Evolutionary conservation across 352 stramenopile species (phyloP), one percentile per base, ranked within the genome.

Genomic region (Phytopythium mirpurense): DNA sequence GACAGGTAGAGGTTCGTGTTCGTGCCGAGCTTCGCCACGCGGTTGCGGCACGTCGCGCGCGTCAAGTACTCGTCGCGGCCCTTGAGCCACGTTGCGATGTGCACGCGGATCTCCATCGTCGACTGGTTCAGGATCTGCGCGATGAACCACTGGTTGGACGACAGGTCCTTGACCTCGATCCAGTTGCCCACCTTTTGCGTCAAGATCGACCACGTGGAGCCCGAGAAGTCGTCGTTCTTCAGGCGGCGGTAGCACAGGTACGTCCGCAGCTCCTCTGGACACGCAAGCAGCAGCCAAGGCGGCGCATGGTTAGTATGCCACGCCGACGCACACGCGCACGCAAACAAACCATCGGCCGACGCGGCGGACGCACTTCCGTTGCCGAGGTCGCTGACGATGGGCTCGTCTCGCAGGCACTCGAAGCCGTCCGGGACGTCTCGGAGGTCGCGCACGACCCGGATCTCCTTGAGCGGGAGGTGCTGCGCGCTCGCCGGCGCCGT

Each of bases 111-210:
- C 62, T 93, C 79, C 11, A 69, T 72, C 3, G 66, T 44, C 34
- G 75, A 79, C 14, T 88, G 68, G 21, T 74, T 62, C 47, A 90
- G 55, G 52, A 95, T 88, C 63, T 93, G 83, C 10, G 63, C 83
- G 21, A 93, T 71, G 40, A 63, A 71, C 85, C 85, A 95, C 36
- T 83, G 82, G 42, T 81, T 86, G 26, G 78, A 83, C 44, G 74
- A 84, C 44, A 85, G 26, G 31, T 95, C 85, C 26, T 83, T 79
- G 3, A 95, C 71, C 35, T 95, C 85, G 38, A 95, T 77, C 85
- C 85, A 95, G 51, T 78, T 76, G 31, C 81, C 83, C 1, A 68
- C 68, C 48, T 81, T 81, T 52, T 88, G 83, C 16, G 69, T 80
- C 32, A 64, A 18, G 43, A 90, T 84, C 34, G 74, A 86, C 84